A percentile compares a stretch with the other conserved stretches of the same genome.
phyloP scores from a whole-genome alignment of 176 grass and related monocot genomes.

The Carex kokanica region DNA sequence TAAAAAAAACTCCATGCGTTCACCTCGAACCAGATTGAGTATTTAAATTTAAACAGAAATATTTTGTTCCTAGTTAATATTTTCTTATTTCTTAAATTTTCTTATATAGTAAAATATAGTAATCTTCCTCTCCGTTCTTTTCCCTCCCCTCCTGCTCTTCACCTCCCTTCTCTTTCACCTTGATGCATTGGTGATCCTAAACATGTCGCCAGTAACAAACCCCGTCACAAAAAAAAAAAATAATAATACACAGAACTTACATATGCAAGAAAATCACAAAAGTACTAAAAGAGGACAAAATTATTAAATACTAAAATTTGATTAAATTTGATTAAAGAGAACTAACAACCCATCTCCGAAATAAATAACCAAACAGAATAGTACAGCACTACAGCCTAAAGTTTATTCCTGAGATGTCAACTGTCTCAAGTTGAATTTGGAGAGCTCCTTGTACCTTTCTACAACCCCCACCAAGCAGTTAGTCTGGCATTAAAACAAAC shows the following conservation, averaged over 20 bases:
- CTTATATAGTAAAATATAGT: too few relatives aligned
- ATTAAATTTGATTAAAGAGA: background rate
- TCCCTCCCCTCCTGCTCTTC: too few relatives aligned
- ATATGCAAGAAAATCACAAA: background rate
- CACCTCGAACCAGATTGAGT: too few relatives aligned
- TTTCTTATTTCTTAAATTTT: too few relatives aligned
- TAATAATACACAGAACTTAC: background rate
- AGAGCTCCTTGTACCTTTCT: slow-evolving; percentile 76
- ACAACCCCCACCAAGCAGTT: slow-evolving; percentile 82
- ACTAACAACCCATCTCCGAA: background rate
- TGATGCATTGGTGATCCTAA: background rate
- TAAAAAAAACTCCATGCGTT: too few relatives aligned
- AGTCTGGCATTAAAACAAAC: slow-evolving; percentile 48
- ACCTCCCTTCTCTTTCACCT: too few relatives aligned
- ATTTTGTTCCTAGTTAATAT: too few relatives aligned
- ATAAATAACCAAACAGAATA: slow-evolving; percentile 4
- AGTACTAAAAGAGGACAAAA: background rate
- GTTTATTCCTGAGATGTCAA: slow-evolving; percentile 62
- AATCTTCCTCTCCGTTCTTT: too few relatives aligned
- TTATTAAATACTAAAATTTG: slow-evolving; percentile 17
- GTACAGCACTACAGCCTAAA: background rate
- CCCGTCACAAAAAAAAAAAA: background rate
- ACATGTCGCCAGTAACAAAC: background rate
- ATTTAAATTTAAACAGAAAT: too few relatives aligned
- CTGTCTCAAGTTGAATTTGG: slow-evolving; percentile 95